phyloP scores from a whole-genome alignment of 2,329 filamentous ascomycete genomes.

The Dactylellina drechsleri region DNA sequence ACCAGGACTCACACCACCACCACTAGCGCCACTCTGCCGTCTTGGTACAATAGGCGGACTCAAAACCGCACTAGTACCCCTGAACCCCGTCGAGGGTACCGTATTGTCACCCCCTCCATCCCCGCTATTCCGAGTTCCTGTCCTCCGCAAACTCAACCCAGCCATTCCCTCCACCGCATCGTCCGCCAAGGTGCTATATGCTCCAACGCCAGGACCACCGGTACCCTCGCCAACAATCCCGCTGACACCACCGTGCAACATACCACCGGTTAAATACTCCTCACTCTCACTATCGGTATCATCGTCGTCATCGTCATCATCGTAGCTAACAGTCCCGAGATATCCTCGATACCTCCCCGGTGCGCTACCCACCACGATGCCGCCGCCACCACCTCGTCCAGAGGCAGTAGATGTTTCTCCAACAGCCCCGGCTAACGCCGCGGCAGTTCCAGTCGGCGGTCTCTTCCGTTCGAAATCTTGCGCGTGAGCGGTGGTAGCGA shows the following conservation, averaged over 20 bases:
- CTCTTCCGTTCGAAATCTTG: conserved; percentile 90
- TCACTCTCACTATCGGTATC: conserved; percentile 59
- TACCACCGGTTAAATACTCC: background rate
- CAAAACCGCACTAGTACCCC: conserved; percentile 39
- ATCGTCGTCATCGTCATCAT: conserved; percentile 60
- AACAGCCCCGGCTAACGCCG: no score
- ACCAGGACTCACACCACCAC: no score
- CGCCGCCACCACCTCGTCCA: conserved; percentile 1
- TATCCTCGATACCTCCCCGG: conserved; percentile 48
- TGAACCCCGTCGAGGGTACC: conserved; percentile 11
- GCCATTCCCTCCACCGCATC: conserved; percentile 41
- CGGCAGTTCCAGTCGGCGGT: conserved; percentile 63
- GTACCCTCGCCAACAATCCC: background rate
- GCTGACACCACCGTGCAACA: no score
- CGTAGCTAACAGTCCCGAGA: conserved; percentile 38
- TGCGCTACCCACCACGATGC: conserved; percentile 6
- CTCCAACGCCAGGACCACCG: conserved; percentile 11
- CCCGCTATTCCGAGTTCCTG: conserved; percentile 6
- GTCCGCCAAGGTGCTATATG: conserved; percentile 29
- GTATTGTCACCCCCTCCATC: background rate
- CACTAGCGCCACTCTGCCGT: no score
- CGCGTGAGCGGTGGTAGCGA: conserved; percentile 82
- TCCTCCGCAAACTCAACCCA: conserved; percentile 30
- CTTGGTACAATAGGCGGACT: no score
- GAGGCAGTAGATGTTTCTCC: conserved; percentile 59